Percentiles rank a stretch among this genome's conserved stretches.
Evolutionary conservation across 805 yeast genomes (phyloP).

Genomic region (Ogataea chonburiensis): DNA sequence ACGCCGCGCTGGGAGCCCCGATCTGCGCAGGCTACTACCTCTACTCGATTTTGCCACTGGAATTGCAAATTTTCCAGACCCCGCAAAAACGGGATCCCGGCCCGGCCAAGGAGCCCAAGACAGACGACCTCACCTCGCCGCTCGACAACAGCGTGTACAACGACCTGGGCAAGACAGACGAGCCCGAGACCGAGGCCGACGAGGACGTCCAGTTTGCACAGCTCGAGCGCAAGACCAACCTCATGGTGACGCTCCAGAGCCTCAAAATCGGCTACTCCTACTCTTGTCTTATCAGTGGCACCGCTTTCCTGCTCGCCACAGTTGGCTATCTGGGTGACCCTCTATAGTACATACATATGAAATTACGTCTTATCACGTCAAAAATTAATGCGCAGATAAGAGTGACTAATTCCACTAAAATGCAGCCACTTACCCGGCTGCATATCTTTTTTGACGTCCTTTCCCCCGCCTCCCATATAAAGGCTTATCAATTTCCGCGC

Average conservation of each 20-base stretch:
- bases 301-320: constrained; percentile 47
- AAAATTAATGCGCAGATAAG: constrained; percentile 7
- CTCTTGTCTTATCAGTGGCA: constrained; percentile 43
- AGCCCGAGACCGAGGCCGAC: constrained; percentile 32
- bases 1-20: constrained; percentile 58
- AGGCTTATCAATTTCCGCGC: constrained; percentile 5
- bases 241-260: constrained; percentile 32
- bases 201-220: constrained; percentile 28
- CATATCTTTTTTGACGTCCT: constrained; percentile 6
- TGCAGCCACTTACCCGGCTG: constrained; percentile 10
- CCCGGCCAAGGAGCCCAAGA: constrained; percentile 22
- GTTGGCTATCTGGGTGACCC: constrained; percentile 61
- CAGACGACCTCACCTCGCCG: constrained; percentile 37
- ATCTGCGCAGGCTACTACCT: constrained; percentile 36
- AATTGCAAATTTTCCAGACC: constrained; percentile 26
- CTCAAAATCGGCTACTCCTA: constrained; percentile 39
- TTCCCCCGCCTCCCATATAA: constrained; percentile 12
- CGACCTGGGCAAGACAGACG: constrained; percentile 36
- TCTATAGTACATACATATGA: constrained; percentile 13
- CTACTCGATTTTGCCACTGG: constrained; percentile 27
- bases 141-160: constrained; percentile 46
- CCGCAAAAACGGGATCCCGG: constrained; percentile 22
- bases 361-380: constrained; percentile 10
- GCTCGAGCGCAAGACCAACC: constrained; percentile 41
- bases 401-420: constrained; percentile 6